phyloP scores from a whole-genome alignment of 257 asterid genomes.

The Echium plantagineum region DNA sequence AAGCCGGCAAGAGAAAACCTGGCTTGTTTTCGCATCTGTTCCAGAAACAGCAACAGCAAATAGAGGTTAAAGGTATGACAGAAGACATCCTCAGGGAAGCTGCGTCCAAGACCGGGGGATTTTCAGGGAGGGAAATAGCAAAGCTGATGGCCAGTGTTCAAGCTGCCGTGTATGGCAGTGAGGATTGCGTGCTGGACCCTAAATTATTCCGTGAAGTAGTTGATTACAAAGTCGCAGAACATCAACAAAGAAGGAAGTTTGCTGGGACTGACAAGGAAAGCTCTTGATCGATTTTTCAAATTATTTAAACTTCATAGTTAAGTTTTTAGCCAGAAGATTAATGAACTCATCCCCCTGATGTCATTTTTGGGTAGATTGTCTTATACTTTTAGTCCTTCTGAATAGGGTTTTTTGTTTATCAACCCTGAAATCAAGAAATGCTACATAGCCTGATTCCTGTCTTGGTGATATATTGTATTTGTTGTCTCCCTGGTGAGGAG shows the following conservation, averaged over 20 bases:
- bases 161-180: constrained; percentile 89
- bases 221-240: constrained; percentile 83
- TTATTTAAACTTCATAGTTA: neutral
- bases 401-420: no score
- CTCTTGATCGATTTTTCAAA: constrained; percentile 10
- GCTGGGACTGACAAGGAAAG: constrained; percentile 13
- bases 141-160: constrained; percentile 91
- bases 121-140: constrained; percentile 92
- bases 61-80: constrained; percentile 56
- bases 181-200: constrained; percentile 64
- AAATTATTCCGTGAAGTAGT: constrained; percentile 72
- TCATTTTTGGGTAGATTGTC: neutral
- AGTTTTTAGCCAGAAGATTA: neutral
- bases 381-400: no score
- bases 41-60: constrained; percentile 47
- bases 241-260: constrained; percentile 74
- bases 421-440: no score
- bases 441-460: no score
- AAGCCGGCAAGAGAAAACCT: constrained; percentile 54
- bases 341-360: neutral
- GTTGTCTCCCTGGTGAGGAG: no score
- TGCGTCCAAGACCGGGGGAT: constrained; percentile 61
- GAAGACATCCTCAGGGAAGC: constrained; percentile 76
- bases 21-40: constrained; percentile 48
- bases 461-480: no score